Conservation (phyloP, 164 flowering plant species). For the Dillenia turbinata region DNA sequence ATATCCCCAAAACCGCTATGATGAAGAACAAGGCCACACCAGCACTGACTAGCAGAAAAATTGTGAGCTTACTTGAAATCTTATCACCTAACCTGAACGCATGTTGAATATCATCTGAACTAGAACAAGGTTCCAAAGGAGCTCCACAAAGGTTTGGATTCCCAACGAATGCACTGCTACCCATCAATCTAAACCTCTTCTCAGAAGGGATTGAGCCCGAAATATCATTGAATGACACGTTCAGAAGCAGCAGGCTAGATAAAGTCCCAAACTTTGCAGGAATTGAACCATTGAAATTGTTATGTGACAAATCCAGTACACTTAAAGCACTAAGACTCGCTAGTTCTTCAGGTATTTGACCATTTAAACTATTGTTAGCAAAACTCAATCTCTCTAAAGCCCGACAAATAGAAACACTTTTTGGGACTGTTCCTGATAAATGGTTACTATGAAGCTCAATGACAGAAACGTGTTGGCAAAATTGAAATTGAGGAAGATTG, state of each 20-base stretch:
- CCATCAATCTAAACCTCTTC: conserved; percentile 49
- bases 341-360: conserved; percentile 51
- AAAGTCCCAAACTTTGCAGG: conserved; percentile 46
- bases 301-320: conserved; percentile 57
- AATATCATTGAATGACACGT: conserved; percentile 74
- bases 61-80: conserved; percentile 37
- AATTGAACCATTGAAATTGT: conserved; percentile 54
- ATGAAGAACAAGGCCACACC: conserved; percentile 36
- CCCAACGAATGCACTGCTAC: conserved; percentile 58
- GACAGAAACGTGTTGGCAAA: conserved; percentile 48
- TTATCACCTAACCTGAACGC: conserved; percentile 31
- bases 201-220: conserved; percentile 67
- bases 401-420: conserved; percentile 44
- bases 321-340: conserved; percentile 44
- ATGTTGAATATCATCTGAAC: conserved; percentile 24
- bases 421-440: conserved; percentile 52
- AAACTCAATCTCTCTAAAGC: conserved; percentile 43
- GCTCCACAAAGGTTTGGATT: conserved; percentile 78
- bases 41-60: conserved; percentile 48
- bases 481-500: conserved; percentile 50
- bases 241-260: conserved; percentile 45
- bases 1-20: conserved; percentile 34
- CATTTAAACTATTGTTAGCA: conserved; percentile 44
- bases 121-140: conserved; percentile 59
- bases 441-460: conserved; percentile 55